Percentiles rank a stretch among this genome's conserved stretches.
These are phyloP conservation scores for peach (Prunus persica) DNA, from an alignment of 306 rosid genomes.

Conservation along the genomic window Prunus_persica_NCBIv2 NC_034015.1:20523001-20523500, in stretches of 20 bases:
- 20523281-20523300: slow-evolving; percentile 59
- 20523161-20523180: too few relatives aligned
- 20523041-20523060: too few relatives aligned
- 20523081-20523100: too few relatives aligned
- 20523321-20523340: slow-evolving; percentile 40
- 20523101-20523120: too few relatives aligned
- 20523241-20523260: slow-evolving; percentile 61
- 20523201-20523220: neutral
- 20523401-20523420: slow-evolving; percentile 56
- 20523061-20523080: too few relatives aligned
- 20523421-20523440: slow-evolving; percentile 33
- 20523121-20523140: too few relatives aligned
- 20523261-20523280: slow-evolving; percentile 36
- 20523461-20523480: slow-evolving; percentile 47
- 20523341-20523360: slow-evolving; percentile 44
- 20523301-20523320: slow-evolving; percentile 50
- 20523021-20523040: too few relatives aligned
- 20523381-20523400: slow-evolving; percentile 46
- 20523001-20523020: too few relatives aligned
- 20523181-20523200: too few relatives aligned
- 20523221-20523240: slow-evolving; percentile 55
- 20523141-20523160: too few relatives aligned
- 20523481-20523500: slow-evolving; percentile 55
- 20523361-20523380: slow-evolving; percentile 35
- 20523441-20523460: slow-evolving; percentile 36